Base-by-base conservation (phyloP, 176 grass and related monocot species). In the Hyparrhenia diplandra region DNA sequence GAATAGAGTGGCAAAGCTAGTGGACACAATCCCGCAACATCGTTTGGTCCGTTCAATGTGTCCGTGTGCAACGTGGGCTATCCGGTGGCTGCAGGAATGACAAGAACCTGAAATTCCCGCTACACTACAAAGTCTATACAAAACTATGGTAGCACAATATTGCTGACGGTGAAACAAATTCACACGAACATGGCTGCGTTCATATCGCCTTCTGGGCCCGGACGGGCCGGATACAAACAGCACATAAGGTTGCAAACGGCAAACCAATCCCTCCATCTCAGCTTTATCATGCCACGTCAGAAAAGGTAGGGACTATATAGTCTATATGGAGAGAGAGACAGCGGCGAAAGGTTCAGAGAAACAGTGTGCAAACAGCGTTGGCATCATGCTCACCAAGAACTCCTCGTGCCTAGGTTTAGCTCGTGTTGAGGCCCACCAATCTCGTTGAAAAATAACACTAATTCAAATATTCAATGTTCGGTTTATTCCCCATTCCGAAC, bases 201-300 rank as follows among this genome's bases (percentile, higher is more conserved):
- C 73, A 23, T 75, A 23, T 58, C 8, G 51, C 52, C 13, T 43
- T 45, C 20, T 24, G 49, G 49, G 11, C 24, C 18, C 29, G 3
- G 5, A 0, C 23, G 4, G 8, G 5, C 28, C 20, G 9, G 49
- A 71, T 43, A 28, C n/a, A 72, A 64, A 40, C 55, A 64, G 2
- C 25, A 37, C 64, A 49, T 35, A 28, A 51, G 18, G 57, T 9
- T 71, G 65, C 65, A 71, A 85, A 76, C 3, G 10, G 23, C 29
- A 16, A 40, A 31, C 67, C 16, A 64, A 78, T 64, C 17, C 11
- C 3, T 64, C 42, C 55, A 40, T 14, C 30, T 71, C 57, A 73
- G n/a, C 17, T 30, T 55, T 32, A 79, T 85, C 58, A 71, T 55
- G 76, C 39, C 31, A 80, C 68, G 8, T 80, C 16, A 72, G 67